Conservation (phyloP, 2,329 filamentous ascomycete species). For the Colletotrichum higginsianum region DNA sequence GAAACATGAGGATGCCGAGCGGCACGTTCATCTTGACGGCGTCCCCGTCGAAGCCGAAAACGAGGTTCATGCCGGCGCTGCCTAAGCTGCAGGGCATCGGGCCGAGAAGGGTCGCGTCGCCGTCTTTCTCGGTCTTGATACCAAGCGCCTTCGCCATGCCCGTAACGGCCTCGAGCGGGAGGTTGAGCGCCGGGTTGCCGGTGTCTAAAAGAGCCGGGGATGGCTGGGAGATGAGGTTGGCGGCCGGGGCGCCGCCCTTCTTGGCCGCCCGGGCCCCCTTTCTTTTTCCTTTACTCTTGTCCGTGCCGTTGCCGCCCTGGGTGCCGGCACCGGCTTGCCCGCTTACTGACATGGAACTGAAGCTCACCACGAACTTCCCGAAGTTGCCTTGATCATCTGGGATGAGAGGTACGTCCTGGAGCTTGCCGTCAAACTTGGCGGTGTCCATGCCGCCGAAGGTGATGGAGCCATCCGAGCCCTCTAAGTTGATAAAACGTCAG, state of each 20-base stretch:
- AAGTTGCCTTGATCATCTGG: background rate
- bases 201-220: conserved; percentile 14
- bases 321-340: background rate
- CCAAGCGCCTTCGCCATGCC: conserved; percentile 9
- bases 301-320: too few species aligned
- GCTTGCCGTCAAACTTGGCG: conserved; percentile 29
- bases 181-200: conserved; percentile 1
- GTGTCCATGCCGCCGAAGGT: conserved; percentile 36
- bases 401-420: conserved; percentile 15
- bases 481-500: conserved; percentile 5
- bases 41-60: conserved; percentile 24
- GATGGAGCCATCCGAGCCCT: conserved; percentile 20
- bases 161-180: background rate
- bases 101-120: background rate
- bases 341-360: conserved; percentile 17
- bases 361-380: conserved; percentile 12
- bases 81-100: background rate
- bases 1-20: conserved; percentile 6
- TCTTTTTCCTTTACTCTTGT: background rate
- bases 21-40: conserved; percentile 16
- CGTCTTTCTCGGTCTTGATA: background rate
- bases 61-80: conserved; percentile 4
- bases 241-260: background rate
- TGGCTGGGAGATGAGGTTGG: conserved; percentile 1
- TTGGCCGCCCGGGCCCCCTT: too few species aligned